These are phyloP conservation scores for Penicillium glabrum DNA, from an alignment of 2,329 filamentous ascomycete species.

Conservation along the genomic window DNA sequence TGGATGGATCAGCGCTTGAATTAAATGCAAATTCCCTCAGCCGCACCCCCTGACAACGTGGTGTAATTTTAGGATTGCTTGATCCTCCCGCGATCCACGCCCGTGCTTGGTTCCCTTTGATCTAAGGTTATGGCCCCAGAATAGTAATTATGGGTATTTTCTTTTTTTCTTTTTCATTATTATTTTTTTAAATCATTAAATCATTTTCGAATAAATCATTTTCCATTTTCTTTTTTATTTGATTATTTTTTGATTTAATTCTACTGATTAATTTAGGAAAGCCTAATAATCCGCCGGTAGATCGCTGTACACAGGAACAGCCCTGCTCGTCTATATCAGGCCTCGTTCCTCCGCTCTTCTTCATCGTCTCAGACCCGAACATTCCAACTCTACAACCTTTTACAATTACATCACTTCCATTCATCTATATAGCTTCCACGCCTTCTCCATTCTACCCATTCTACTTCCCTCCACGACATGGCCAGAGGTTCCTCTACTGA, in stretches of 20 bases:
- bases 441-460: background rate
- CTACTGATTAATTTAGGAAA: constrained; percentile 18
- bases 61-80: constrained; percentile 24
- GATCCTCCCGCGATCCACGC: constrained; percentile 27
- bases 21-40: constrained; percentile 4
- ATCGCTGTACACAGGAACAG: constrained; percentile 19
- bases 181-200: constrained; percentile 1
- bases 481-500: constrained; percentile 21
- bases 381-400: constrained; percentile 2
- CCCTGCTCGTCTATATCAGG: constrained; percentile 24
- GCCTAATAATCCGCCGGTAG: constrained; percentile 22
- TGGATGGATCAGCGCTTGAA: background rate
- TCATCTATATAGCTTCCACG: constrained; percentile 16
- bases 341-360: constrained; percentile 21
- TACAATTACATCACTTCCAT: constrained; percentile 8
- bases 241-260: constrained; percentile 2
- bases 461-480: constrained; percentile 16
- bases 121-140: constrained; percentile 16
- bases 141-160: constrained; percentile 14
- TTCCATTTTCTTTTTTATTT: background rate
- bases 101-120: constrained; percentile 20
- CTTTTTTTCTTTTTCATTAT: background rate
- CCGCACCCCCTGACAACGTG: constrained; percentile 10
- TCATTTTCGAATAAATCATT: background rate
- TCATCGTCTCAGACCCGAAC: constrained; percentile 14